phyloP scores from a whole-genome alignment of 495 filamentous ascomycete species.

The Neurospora pannonica region DNA sequence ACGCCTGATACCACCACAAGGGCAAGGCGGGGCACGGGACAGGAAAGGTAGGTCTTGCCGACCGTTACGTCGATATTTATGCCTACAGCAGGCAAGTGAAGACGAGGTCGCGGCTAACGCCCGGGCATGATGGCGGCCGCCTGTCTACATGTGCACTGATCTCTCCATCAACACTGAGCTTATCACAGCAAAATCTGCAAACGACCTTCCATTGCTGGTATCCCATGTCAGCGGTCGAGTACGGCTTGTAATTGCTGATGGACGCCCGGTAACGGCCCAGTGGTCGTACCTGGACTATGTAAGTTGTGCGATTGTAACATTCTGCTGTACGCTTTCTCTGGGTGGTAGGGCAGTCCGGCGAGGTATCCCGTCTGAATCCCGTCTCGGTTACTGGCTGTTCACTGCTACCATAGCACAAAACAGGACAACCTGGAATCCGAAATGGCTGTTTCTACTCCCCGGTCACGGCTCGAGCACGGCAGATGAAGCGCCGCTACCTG shows the following conservation, averaged over 20 bases:
- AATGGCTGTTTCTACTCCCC: not conserved
- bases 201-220: not conserved
- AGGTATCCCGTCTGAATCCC: not conserved
- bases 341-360: not conserved
- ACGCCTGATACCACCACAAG: not conserved
- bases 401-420: not conserved
- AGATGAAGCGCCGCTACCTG: conserved; percentile 1
- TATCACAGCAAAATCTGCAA: not conserved
- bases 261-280: not conserved
- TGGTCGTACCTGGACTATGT: not conserved
- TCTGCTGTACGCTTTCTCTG: not conserved
- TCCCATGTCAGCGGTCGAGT: not conserved
- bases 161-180: not conserved
- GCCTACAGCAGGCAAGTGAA: not conserved
- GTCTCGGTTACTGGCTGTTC: not conserved
- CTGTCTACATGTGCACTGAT: not conserved
- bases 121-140: not conserved
- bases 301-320: not conserved
- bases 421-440: not conserved
- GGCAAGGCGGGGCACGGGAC: not conserved
- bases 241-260: not conserved
- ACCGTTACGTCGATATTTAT: not conserved
- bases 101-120: not conserved
- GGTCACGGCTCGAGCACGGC: not conserved
- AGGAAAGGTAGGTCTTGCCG: not conserved